Conservation (phyloP, 2,329 filamentous ascomycete species). For the Fusarium sacchari region DNA sequence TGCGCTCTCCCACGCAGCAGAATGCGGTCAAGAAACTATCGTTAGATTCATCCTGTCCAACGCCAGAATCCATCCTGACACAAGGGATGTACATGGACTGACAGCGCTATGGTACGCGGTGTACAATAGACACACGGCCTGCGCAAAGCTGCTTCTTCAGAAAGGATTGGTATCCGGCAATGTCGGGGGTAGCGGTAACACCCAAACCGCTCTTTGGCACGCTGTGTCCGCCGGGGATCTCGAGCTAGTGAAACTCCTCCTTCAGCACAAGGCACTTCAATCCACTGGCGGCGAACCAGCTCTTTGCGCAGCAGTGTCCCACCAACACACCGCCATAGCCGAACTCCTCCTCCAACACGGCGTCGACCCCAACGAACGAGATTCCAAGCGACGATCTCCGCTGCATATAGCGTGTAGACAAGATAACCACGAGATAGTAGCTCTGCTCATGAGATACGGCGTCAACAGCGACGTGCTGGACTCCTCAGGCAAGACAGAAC, state of each 20-base stretch:
- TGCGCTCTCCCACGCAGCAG: neutral
- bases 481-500: neutral
- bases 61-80: neutral
- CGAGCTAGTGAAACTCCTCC: neutral
- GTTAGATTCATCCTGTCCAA: neutral
- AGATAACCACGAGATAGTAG: neutral
- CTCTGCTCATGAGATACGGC: neutral
- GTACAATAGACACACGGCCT: accelerated
- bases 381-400: neutral
- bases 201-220: neutral
- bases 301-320: neutral
- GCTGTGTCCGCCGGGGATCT: neutral
- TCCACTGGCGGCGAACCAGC: neutral
- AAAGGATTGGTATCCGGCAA: neutral
- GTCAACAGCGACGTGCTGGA: neutral
- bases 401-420: neutral
- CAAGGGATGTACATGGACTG: neutral
- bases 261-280: neutral
- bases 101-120: neutral
- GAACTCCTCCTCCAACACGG: neutral
- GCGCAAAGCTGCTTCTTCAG: neutral
- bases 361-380: neutral
- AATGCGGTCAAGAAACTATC: neutral
- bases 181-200: accelerated
- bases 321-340: accelerated